These are phyloP conservation scores for Tuber umbilicatum DNA, from an alignment of 495 filamentous ascomycete genomes.

Conservation along the genomic window DNA sequence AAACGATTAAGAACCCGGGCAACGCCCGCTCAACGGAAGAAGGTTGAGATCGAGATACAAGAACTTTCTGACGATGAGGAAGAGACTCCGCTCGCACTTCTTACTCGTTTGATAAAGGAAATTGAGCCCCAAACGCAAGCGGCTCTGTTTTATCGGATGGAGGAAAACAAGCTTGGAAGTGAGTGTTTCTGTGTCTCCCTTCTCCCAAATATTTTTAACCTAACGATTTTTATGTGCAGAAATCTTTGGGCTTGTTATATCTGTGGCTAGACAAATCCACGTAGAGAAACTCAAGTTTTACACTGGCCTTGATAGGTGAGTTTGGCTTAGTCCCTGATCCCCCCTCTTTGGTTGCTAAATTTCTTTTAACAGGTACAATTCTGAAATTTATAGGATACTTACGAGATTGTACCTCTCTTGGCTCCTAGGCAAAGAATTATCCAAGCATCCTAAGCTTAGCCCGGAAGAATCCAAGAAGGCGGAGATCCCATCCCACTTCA, in stretches of 20 bases:
- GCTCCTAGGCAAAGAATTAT: conserved; percentile 17
- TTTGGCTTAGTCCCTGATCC: background rate
- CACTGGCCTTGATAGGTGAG: conserved; percentile 31
- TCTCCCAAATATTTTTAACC: background rate
- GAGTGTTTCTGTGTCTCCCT: background rate
- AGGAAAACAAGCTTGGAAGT: conserved; percentile 14
- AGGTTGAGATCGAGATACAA: conserved; percentile 10
- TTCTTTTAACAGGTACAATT: conserved; percentile 17
- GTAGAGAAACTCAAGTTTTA: conserved; percentile 23
- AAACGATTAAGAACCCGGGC: background rate
- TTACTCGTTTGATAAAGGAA: conserved; percentile 7
- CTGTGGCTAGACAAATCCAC: conserved; percentile 19
- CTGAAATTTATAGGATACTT: conserved; percentile 18
- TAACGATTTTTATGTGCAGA: conserved; percentile 4
- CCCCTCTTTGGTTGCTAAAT: background rate
- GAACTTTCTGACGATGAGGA: conserved; percentile 18
- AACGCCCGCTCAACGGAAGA: background rate
- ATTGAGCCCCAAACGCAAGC: background rate
- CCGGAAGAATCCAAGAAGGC: conserved; percentile 3
- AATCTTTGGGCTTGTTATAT: conserved; percentile 8
- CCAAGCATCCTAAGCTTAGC: conserved; percentile 7
- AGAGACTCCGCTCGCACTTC: background rate
- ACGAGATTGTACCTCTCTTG: conserved; percentile 23
- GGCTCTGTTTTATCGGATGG: conserved; percentile 19
- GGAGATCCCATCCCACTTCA: conserved; percentile 5